Conservation (phyloP, 2,329 filamentous ascomycete species). For the Aureobasidium sp. region DNA sequence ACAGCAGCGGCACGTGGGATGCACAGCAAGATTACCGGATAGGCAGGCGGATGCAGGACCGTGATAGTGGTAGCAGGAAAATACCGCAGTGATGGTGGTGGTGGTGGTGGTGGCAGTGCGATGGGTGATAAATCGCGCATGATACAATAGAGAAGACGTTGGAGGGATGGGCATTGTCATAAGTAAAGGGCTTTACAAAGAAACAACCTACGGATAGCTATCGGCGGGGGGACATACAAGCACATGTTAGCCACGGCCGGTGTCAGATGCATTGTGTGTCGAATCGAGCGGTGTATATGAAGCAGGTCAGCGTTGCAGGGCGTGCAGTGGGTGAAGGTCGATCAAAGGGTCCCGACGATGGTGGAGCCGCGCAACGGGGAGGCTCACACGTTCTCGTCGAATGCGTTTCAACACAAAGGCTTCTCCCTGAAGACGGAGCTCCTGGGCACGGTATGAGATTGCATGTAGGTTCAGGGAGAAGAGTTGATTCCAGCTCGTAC, state of each 20-base stretch:
- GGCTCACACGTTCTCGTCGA: no score
- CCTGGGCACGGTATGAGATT: background rate
- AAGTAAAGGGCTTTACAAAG: slow-evolving; percentile 5
- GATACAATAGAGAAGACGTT: background rate
- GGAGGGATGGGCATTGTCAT: background rate
- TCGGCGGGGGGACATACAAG: background rate
- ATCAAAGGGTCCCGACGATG: background rate
- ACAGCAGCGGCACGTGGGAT: background rate
- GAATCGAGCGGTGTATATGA: slow-evolving; percentile 6
- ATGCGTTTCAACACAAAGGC: background rate
- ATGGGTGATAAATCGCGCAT: slow-evolving; percentile 11
- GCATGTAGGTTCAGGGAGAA: slow-evolving; percentile 4
- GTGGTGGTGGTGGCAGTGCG: slow-evolving; percentile 11
- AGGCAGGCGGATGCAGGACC: background rate
- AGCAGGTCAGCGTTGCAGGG: slow-evolving; percentile 5
- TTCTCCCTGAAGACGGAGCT: background rate
- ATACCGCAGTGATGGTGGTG: background rate
- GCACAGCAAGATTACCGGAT: slow-evolving; percentile 1
- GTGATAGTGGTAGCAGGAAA: background rate
- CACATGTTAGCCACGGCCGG: slow-evolving; percentile 6
- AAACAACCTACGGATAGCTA: background rate
- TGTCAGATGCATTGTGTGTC: background rate
- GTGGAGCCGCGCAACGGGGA: background rate
- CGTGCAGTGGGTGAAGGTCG: background rate
- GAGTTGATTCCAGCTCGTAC: background rate